These are phyloP conservation scores for Passalora sequoiae DNA, from an alignment of 2,329 filamentous ascomycete genomes.

Conservation along the genomic window DNA sequence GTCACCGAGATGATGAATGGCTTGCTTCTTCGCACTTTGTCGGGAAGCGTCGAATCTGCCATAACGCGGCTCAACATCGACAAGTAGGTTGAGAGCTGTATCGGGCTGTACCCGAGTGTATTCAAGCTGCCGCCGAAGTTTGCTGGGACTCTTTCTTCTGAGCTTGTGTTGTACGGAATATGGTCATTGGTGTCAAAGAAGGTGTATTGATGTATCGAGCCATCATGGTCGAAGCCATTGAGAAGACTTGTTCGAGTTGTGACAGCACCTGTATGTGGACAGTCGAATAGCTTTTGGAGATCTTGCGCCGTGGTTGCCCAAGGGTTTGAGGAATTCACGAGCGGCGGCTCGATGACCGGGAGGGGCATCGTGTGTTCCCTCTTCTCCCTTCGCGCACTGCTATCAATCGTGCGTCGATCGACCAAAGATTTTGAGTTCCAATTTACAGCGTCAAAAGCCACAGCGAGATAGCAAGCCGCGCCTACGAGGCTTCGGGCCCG, in stretches of 20 bases:
- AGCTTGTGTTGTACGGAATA: slow-evolving; percentile 9
- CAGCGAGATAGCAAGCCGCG: no score
- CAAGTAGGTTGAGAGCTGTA: slow-evolving; percentile 57
- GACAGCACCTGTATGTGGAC: slow-evolving; percentile 62
- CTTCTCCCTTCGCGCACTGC: neutral
- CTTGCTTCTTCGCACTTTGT: slow-evolving; percentile 39
- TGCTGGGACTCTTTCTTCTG: slow-evolving; percentile 27
- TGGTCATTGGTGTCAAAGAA: slow-evolving; percentile 55
- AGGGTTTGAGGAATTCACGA: slow-evolving; percentile 70
- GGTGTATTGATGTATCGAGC: slow-evolving; percentile 56
- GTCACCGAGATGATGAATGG: slow-evolving; percentile 68
- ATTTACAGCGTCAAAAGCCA: no score
- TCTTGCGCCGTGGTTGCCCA: slow-evolving; percentile 66
- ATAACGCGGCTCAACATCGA: slow-evolving; percentile 41
- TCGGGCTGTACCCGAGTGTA: slow-evolving; percentile 68
- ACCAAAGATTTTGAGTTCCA: no score
- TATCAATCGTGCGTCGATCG: neutral
- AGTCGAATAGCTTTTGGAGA: slow-evolving; percentile 57
- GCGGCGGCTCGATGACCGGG: slow-evolving; percentile 56
- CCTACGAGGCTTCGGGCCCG: no score
- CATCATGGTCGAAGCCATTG: slow-evolving; percentile 59
- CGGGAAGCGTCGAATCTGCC: slow-evolving; percentile 17
- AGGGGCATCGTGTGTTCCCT: slow-evolving; percentile 25
- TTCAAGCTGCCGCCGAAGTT: slow-evolving; percentile 48
- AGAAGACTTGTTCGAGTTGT: slow-evolving; percentile 68